Conservation (phyloP, 1,284 basidiomycete genomes). For the Rhodotorula sp. region DNA sequence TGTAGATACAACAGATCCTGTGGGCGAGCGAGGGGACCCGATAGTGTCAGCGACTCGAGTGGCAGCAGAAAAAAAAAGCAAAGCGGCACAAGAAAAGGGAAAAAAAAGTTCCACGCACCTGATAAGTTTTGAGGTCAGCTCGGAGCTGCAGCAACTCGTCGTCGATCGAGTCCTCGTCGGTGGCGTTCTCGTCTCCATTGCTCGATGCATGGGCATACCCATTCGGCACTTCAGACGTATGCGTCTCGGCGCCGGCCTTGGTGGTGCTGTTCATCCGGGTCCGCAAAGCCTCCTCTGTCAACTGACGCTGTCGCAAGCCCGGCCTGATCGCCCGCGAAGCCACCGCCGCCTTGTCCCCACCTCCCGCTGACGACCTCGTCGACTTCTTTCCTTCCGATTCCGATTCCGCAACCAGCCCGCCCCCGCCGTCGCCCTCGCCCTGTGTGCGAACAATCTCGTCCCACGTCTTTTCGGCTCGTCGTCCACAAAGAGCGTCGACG, state of each 20-base stretch:
- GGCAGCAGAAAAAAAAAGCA: too few species aligned
- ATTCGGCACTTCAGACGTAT: background rate
- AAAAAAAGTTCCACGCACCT: slow-evolving; percentile 45
- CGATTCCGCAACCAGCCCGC: background rate
- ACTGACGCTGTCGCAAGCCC: background rate
- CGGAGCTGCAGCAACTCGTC: slow-evolving; percentile 53
- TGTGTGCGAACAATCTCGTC: background rate
- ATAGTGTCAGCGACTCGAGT: too few species aligned
- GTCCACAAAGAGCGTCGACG: slow-evolving; percentile 61
- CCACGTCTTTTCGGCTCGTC: slow-evolving; percentile 25
- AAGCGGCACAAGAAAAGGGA: background rate
- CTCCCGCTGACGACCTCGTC: background rate
- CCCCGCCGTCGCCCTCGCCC: background rate
- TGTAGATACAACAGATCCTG: slow-evolving; percentile 59
- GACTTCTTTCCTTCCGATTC: background rate
- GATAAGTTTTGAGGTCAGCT: slow-evolving; percentile 67
- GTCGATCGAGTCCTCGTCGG: slow-evolving; percentile 4
- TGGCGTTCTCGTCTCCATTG: background rate
- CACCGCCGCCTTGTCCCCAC: background rate
- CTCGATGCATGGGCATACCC: background rate
- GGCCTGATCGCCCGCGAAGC: background rate
- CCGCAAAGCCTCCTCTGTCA: slow-evolving; percentile 21
- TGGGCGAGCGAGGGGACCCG: too few species aligned
- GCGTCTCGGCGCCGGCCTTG: too few species aligned
- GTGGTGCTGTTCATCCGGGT: slow-evolving; percentile 31